Base-by-base conservation (phyloP, 108 stramenopile genomes). In the Aurantiochytrium sp. region DNA sequence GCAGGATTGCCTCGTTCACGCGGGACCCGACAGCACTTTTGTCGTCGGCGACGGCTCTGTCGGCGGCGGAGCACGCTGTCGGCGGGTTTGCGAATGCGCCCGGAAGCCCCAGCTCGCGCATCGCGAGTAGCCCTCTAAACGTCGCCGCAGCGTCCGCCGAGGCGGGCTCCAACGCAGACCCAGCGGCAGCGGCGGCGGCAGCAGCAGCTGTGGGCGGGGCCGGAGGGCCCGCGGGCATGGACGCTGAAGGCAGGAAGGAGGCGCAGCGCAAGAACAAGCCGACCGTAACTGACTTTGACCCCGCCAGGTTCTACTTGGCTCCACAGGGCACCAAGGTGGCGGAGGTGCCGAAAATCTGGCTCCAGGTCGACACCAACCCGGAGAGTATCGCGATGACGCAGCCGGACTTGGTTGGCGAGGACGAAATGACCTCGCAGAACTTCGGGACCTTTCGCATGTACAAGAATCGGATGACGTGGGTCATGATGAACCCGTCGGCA, bases 361-460 rank as follows among this genome's bases (percentile, higher is more conserved):
- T 81, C 24, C 73, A 81, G 32, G 45, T 81, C n/a, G 73, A 81
- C 24, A 41, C 73, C 6, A 81, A 81, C 39, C 39, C 42, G n/a
- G 73, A 81, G 73, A 48, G 42, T 12, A 24, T 81, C 19, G 42
- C 45, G 17, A 22, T 3, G 30, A 48, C 39, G 19, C 39, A 41
- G 39, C 73, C 73, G 8, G 73, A 81, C 1, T 24, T 81, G 12
- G 73, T 81, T 1, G 73, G 73, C 10, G 73, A 81, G 6, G 73
- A 81, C 39, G 73, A 81, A 24, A 81, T 81, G 73, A 81, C 73
- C 45, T 81, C 73, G 1, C 39, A 81, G 45, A 6, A 41, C 45
- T 48, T 27, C 24, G 73, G 73, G 32, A 81, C 39, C 42, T 81
- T 81, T 30, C 73, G 73, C 8, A 22, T 81, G 30, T 81, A 48